These are phyloP conservation scores for Nakazawaea pomicola DNA, from an alignment of 805 yeast species.

Conservation along the genomic window DNA sequence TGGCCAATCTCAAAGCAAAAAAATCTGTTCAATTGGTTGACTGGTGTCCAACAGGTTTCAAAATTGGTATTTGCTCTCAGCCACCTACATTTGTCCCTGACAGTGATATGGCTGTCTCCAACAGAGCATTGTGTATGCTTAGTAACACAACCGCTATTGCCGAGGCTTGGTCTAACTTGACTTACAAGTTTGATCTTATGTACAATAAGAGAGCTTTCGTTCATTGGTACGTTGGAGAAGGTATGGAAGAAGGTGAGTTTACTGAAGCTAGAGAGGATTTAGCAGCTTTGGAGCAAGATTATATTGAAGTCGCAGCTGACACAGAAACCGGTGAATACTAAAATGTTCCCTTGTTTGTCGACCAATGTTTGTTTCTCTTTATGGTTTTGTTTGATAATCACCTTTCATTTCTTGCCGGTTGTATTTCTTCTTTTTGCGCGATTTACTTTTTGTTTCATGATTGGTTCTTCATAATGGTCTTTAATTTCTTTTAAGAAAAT, in stretches of 20 bases:
- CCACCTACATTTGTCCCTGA: constrained; percentile 83
- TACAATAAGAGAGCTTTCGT: constrained; percentile 92
- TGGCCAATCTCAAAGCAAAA: constrained; percentile 80
- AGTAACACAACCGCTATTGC: constrained; percentile 92
- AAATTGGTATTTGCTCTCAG: constrained; percentile 91
- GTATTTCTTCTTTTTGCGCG: no score
- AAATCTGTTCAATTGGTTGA: constrained; percentile 89
- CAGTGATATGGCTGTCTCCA: constrained; percentile 76
- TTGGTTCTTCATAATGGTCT: background rate
- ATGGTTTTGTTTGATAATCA: background rate
- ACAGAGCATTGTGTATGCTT: constrained; percentile 90
- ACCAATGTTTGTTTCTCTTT: background rate
- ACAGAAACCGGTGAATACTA: constrained; percentile 37
- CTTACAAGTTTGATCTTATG: constrained; percentile 90
- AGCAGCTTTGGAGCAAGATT: constrained; percentile 89
- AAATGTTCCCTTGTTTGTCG: background rate
- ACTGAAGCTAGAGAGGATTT: constrained; percentile 92
- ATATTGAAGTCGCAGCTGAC: constrained; percentile 85
- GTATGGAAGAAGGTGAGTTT: constrained; percentile 97
- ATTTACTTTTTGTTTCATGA: background rate
- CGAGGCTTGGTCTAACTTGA: constrained; percentile 93
- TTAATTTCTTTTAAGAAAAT: no score
- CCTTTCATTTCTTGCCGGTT: background rate
- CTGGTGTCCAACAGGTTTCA: constrained; percentile 97
- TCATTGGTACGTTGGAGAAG: constrained; percentile 96